Conservation (phyloP, 371 early-diverging fungal species). For the Mortierella sp. region DNA sequence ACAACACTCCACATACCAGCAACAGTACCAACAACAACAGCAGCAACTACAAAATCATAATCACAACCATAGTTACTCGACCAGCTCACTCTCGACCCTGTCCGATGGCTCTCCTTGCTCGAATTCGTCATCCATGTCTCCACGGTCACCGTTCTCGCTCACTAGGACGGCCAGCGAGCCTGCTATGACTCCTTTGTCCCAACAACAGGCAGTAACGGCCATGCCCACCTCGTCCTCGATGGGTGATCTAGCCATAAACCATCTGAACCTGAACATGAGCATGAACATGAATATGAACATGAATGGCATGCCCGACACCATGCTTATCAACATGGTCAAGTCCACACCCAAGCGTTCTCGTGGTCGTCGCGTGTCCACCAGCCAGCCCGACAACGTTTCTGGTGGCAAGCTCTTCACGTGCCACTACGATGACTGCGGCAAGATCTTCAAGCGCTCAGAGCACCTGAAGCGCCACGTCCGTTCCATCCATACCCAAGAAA, state of each 20-base stretch:
- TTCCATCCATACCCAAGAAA: slow-evolving; percentile 69
- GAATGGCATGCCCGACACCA: not conserved
- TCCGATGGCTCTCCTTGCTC: slow-evolving; percentile 23
- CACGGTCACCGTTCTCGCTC: slow-evolving; percentile 37
- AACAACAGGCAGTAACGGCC: slow-evolving; percentile 14
- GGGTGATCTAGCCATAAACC: slow-evolving; percentile 18
- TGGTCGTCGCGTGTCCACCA: slow-evolving; percentile 69
- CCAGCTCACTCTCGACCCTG: slow-evolving; percentile 36
- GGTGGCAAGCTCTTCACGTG: slow-evolving; percentile 65
- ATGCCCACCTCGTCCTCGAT: slow-evolving; percentile 22
- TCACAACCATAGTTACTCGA: slow-evolving; percentile 43
- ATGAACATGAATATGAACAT: too few species aligned
- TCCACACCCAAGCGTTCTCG: slow-evolving; percentile 61
- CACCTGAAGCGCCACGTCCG: slow-evolving; percentile 85
- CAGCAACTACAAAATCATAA: slow-evolving; percentile 14
- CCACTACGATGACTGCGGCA: slow-evolving; percentile 70
- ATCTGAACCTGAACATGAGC: too few species aligned
- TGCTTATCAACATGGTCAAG: not conserved
- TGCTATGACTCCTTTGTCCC: slow-evolving; percentile 20
- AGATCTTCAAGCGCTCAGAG: slow-evolving; percentile 85
- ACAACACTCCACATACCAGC: slow-evolving; percentile 22
- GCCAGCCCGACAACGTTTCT: slow-evolving; percentile 54
- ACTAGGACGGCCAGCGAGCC: slow-evolving; percentile 47
- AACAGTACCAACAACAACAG: slow-evolving; percentile 4
- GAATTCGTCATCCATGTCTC: slow-evolving; percentile 33